Evolutionary conservation across 1,284 basidiomycete species (phyloP), one percentile per base, ranked within the genome.

Genomic region (Phaffia rhodozyma): DNA sequence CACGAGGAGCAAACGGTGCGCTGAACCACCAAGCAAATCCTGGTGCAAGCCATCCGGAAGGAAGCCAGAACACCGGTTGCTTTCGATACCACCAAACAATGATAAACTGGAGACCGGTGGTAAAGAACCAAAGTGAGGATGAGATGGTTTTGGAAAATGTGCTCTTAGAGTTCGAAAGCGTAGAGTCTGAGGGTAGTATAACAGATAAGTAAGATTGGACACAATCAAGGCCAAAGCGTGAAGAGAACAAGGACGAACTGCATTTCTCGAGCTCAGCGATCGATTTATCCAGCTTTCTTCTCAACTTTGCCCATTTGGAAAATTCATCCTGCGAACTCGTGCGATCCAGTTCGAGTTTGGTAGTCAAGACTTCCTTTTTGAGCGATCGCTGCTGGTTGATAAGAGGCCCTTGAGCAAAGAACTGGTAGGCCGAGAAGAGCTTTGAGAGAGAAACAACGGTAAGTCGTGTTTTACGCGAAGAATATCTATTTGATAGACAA

Each of bases 281-380:
- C 5, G 87, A 87, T 76, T 96, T 97, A 78, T 99, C 96, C 43
- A 97, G 84, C 69, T 83, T 89, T 68, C 96, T 78, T 71, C 89
- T 79, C 70, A 98, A 77, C 78, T 92, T 94, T 54, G 94, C 94
- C 96, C 96, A 98, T 77, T 92, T 97, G 21, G 93, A 89, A 75
- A 99, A 98, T 73, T 98, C 88, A 73, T 97, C 94, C 74, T 98
- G 94, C 18, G 91, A 89, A 70, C 88, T 91, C 34, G 93, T 98
- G 71, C 86, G 84, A 65, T 86, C 77, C 11, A 98, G 82, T 73
- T 97, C 89, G 49, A 87, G 83, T 78, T 94, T 93, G 59, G 84
- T 86, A 38, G 79, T 74, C 51, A 94, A 78, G 29, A 96, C 83
- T 67, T 88, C 85, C 27, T 81, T 78, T 75, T 91, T 90, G 67